Evolutionary conservation across 2,329 filamentous ascomycete species (phyloP).

Genomic region (Venturia carpophila): DNA sequence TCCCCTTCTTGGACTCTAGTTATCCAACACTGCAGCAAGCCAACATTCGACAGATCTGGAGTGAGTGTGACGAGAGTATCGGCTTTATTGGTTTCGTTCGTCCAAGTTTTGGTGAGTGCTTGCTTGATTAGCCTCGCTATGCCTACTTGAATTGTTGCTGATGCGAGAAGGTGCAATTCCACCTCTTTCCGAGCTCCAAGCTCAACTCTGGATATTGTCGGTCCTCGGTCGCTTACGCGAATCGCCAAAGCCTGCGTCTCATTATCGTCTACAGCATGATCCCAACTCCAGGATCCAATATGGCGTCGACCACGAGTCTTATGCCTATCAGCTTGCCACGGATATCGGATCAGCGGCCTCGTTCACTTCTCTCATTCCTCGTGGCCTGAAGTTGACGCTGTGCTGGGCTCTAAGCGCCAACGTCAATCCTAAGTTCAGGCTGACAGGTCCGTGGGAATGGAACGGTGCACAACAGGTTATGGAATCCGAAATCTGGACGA

Average conservation of each 20-base stretch:
- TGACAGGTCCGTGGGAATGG: conserved; percentile 14
- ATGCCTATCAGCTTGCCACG: conserved; percentile 43
- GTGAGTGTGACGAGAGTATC: conserved; percentile 31
- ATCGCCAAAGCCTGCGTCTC: conserved; percentile 30
- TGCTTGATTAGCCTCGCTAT: too few relatives aligned
- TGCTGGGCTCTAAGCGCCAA: conserved; percentile 14
- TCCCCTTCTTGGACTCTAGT: conserved; percentile 34
- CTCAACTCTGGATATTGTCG: conserved; percentile 41
- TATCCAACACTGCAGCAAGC: conserved; percentile 42
- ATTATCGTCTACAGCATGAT: conserved; percentile 35
- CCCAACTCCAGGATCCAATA: conserved; percentile 31
- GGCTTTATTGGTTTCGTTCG: conserved; percentile 44
- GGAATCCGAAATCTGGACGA: conserved; percentile 15
- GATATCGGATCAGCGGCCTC: conserved; percentile 41
- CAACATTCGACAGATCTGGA: conserved; percentile 49
- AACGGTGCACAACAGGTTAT: conserved; percentile 10
- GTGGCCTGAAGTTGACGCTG: neutral
- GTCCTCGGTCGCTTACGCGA: conserved; percentile 27
- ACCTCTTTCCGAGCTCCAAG: conserved; percentile 43
- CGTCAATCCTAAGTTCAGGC: conserved; percentile 13
- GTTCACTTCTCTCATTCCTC: conserved; percentile 20
- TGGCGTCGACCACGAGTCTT: conserved; percentile 44
- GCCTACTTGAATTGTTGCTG: conserved; percentile 19
- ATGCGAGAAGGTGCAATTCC: conserved; percentile 38
- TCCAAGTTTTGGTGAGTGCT: conserved; percentile 21